These are phyloP conservation scores for Heliocybe sulcata DNA, from an alignment of 1,284 basidiomycete genomes.

Conservation along the genomic window DNA sequence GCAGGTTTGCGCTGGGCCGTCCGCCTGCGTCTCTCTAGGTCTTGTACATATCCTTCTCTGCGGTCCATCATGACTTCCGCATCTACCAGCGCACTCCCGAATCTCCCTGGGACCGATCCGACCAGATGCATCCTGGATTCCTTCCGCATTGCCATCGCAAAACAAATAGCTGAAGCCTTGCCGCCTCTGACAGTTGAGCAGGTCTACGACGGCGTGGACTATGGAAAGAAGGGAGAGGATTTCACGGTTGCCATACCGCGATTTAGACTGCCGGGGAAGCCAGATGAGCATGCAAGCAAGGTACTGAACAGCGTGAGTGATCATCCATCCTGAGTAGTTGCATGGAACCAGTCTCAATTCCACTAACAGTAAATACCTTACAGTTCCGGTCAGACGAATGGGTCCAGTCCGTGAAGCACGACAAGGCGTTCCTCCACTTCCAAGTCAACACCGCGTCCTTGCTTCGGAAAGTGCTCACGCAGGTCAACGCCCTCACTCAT, in stretches of 20 bases:
- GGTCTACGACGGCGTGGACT: slow-evolving; percentile 82
- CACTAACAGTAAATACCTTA: background rate
- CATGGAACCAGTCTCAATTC: background rate
- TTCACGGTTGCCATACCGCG: slow-evolving; percentile 90
- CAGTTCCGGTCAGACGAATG: slow-evolving; percentile 67
- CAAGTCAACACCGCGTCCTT: slow-evolving; percentile 68
- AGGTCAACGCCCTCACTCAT: slow-evolving; percentile 75
- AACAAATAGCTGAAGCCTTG: slow-evolving; percentile 66
- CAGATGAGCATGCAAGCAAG: slow-evolving; percentile 71
- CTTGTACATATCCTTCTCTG: background rate
- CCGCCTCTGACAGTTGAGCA: slow-evolving; percentile 63
- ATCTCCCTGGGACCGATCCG: slow-evolving; percentile 64
- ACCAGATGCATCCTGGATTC: slow-evolving; percentile 71
- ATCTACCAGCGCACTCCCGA: slow-evolving; percentile 32
- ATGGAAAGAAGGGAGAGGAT: slow-evolving; percentile 89
- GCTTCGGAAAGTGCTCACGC: slow-evolving; percentile 70
- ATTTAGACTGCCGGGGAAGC: slow-evolving; percentile 83
- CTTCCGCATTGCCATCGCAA: slow-evolving; percentile 82
- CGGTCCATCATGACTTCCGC: slow-evolving; percentile 14
- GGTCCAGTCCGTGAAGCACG: slow-evolving; percentile 59
- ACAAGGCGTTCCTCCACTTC: slow-evolving; percentile 84
- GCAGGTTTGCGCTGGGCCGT: background rate
- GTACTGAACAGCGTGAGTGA: slow-evolving; percentile 65
- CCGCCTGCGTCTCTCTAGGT: background rate
- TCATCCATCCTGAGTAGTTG: no score